phyloP scores from a whole-genome alignment of 352 stramenopile genomes.

The Phytophthora nicotianae region DNA sequence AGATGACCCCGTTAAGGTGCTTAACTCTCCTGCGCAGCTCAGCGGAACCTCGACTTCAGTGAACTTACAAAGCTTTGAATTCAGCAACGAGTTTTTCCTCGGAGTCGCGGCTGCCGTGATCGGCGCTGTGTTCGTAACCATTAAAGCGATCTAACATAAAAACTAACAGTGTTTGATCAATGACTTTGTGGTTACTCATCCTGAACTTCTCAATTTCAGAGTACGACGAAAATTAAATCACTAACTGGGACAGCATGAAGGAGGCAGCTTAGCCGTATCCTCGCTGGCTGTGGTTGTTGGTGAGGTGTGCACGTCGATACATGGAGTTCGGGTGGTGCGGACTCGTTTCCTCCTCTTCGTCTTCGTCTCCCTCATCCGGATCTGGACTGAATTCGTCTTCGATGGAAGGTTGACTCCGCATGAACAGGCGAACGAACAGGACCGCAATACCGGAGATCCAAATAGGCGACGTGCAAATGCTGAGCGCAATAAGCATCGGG shows the following conservation, averaged over 20 bases:
- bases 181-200: constrained; percentile 1
- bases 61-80: constrained; percentile 40
- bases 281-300: constrained; percentile 33
- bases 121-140: constrained; percentile 39
- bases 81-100: constrained; percentile 52
- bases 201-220: background rate
- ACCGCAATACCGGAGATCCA: constrained; percentile 67
- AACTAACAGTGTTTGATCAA: background rate
- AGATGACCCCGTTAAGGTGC: background rate
- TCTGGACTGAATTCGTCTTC: constrained; percentile 51
- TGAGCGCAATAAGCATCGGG: constrained; percentile 77
- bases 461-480: constrained; percentile 79
- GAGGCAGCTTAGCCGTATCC: constrained; percentile 26
- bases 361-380: constrained; percentile 43
- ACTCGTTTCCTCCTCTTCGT: constrained; percentile 46
- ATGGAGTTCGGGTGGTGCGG: constrained; percentile 54
- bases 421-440: constrained; percentile 56
- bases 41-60: background rate
- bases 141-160: constrained; percentile 40
- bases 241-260: constrained; percentile 7
- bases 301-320: constrained; percentile 49
- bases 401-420: constrained; percentile 36
- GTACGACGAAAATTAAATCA: constrained; percentile 35
- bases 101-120: constrained; percentile 25
- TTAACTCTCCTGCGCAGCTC: background rate